A percentile compares a stretch with the other conserved stretches of the same genome.
phyloP scores from a whole-genome alignment of 2,329 filamentous ascomycete genomes.

The Trichoderma sp. region DNA sequence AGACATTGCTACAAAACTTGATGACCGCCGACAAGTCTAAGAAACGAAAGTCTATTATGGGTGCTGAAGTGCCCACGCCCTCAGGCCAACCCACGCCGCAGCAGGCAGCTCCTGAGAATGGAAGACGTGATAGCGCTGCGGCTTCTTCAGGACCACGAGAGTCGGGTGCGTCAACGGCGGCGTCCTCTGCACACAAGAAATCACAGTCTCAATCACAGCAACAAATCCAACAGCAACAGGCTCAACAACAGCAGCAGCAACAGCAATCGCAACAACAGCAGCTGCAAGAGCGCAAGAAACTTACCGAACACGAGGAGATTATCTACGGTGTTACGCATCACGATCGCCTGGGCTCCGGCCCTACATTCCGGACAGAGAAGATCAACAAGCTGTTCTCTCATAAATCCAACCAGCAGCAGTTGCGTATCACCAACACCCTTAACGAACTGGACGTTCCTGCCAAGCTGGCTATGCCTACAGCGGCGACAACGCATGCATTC shows the following conservation, averaged over 20 bases:
- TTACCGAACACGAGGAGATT: conserved; percentile 71
- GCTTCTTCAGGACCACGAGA: conserved; percentile 42
- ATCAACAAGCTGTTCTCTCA: conserved; percentile 75
- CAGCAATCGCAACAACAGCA: conserved; percentile 33
- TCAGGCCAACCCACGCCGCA: conserved; percentile 39
- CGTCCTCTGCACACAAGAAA: conserved; percentile 50
- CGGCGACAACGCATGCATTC: conserved; percentile 67
- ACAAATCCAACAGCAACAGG: conserved; percentile 25
- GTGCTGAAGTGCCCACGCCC: conserved; percentile 51
- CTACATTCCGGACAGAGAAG: conserved; percentile 84
- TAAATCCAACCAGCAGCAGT: conserved; percentile 72
- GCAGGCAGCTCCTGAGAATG: conserved; percentile 35
- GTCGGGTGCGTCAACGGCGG: conserved; percentile 35
- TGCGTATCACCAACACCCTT: conserved; percentile 70
- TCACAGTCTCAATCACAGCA: conserved; percentile 37
- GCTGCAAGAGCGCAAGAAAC: conserved; percentile 61
- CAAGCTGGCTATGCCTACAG: conserved; percentile 71
- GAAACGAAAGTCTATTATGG: conserved; percentile 72
- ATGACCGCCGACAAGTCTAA: conserved; percentile 82
- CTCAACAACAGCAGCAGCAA: conserved; percentile 28
- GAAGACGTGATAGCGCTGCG: conserved; percentile 54
- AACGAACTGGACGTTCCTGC: conserved; percentile 68
- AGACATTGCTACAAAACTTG: conserved; percentile 76
- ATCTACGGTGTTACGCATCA: conserved; percentile 82
- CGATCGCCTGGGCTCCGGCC: conserved; percentile 80